Evolutionary conservation across 1,284 basidiomycete species (phyloP), one percentile per base, ranked within the genome.

Genomic region (Malassezia arunalokei): DNA sequence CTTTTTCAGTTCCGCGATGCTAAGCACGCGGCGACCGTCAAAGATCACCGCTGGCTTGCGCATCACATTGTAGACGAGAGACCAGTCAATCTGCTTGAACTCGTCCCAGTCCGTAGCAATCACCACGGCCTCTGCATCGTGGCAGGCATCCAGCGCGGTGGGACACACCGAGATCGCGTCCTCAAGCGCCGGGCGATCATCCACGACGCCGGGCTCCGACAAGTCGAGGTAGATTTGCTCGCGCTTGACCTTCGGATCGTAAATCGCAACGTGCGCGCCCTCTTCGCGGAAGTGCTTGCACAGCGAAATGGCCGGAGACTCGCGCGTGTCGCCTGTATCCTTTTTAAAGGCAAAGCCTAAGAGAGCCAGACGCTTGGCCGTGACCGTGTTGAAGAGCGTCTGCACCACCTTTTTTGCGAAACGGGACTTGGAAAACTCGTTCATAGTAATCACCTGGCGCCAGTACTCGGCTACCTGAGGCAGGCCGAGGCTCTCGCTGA

Each of bases 391-490:
- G 82, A 98, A 98, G 47, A 98, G 82, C 12, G 87, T 90, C 42
- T 63, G 65, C 29, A 76, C 73, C 33, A 76, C 75, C 43, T 71
- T 74, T 56, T 69, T 60, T 4, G 73, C 74, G 49, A 75, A 76
- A 9, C 75, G 66, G 46, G 54, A 45, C 38, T 73, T 73, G 24
- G 60, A 62, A 53, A 58, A 73, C 46, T 73, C 68, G 60, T 73
- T 73, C 70, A 73, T 71, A 45, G 59, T 58, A 57, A 73, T 65
- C 44, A 76, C 74, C 57, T 76, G 75, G 45, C 66, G 65, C 92
- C 92, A 99, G 80, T 99, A 99, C 38, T 84, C 86, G 41, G 91
- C 91, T n/a, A 99, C 92, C 75, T 94, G 87, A 43, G 89, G 88
- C 49, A 99, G 79, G 75, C 95, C 87, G 56, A 91, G 78, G 60